Base-by-base conservation (phyloP, 805 yeast species). In the Ogataea minuta region DNA sequence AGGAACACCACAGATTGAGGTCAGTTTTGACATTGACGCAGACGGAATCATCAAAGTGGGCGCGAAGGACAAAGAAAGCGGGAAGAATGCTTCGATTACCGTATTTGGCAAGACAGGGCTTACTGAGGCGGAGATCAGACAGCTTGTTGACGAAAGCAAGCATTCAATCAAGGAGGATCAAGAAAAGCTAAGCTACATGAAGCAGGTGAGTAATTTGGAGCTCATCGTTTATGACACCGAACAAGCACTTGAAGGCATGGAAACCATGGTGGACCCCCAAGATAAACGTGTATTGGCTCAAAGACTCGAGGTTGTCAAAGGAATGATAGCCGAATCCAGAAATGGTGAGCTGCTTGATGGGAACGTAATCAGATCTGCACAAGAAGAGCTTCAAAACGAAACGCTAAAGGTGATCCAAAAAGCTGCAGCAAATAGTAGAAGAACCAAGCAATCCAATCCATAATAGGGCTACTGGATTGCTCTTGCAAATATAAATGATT, bases 41-140 rank as follows among this genome's bases (percentile, higher is more conserved):
- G 96, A 89, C 68, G 97, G 97, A 60, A 90, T 89, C 66, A 88
- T 89, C 74, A 90, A 89, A 75, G 96, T 89, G 43, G 80, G 87
- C 66, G 96, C 96, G 40, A 81, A 82, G 59, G 97, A 89, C 72
- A 85, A 88, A 77, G 93, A 90, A 50, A 80, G 95, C 50, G 86
- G 84, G 74, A 89, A 89, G 78, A 90, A 85, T 54, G 89, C 96
- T 42, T 86, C 95, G 46, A 90, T 89, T 70, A 89, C 96, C 36
- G 96, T 89, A 50, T 95, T 95, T 53, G 97, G 96, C 53, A 85
- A 95, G 42, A 86, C 95, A 32, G 97, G 96, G 67, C 73, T 89
- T 64, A 81, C 90, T 52, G 93, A 88, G 60, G 63, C 84, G 44
- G 96, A 89, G 73, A 84, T 89, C 62, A 95, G 88, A 68, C 77